These are phyloP conservation scores for Quercus phellos DNA, from an alignment of 331 rosid genomes.

Conservation along the genomic window DNA sequence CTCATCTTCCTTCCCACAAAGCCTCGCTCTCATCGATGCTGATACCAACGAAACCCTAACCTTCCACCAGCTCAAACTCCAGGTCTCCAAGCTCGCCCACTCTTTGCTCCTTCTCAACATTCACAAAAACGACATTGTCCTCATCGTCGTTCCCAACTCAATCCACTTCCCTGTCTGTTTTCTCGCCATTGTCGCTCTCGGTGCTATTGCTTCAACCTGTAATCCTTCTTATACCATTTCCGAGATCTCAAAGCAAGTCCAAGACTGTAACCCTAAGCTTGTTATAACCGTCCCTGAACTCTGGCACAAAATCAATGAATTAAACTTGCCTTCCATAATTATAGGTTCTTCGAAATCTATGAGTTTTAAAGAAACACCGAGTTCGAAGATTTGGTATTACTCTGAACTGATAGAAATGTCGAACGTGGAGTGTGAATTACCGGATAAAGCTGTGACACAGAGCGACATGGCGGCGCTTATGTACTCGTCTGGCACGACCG, in stretches of 20 bases:
- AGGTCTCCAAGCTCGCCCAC: no score
- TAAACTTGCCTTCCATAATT: conserved; percentile 25
- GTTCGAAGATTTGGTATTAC: conserved; percentile 5
- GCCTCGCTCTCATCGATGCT: no score
- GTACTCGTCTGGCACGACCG: conserved; percentile 88
- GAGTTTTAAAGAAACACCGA: not conserved
- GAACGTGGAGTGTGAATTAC: conserved; percentile 28
- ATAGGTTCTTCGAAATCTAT: not conserved
- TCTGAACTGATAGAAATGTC: not conserved
- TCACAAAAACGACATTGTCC: no score
- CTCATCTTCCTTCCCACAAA: no score
- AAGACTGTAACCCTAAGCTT: conserved; percentile 40
- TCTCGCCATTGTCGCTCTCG: conserved; percentile 26
- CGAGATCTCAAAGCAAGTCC: conserved; percentile 30
- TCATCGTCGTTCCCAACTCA: conserved; percentile 13
- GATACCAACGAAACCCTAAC: no score
- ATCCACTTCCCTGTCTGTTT: conserved; percentile 29
- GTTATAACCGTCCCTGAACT: conserved; percentile 32
- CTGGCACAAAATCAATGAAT: conserved; percentile 1
- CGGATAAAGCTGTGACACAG: conserved; percentile 28
- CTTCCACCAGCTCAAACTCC: no score
- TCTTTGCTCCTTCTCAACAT: no score
- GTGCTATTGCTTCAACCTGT: conserved; percentile 37
- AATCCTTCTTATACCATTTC: conserved; percentile 35
- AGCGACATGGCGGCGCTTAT: conserved; percentile 59